A percentile compares a stretch with the other conserved stretches of the same genome.
Conservation (phyloP, 805 yeast genomes). For the Starmerella tilneyi region DNA sequence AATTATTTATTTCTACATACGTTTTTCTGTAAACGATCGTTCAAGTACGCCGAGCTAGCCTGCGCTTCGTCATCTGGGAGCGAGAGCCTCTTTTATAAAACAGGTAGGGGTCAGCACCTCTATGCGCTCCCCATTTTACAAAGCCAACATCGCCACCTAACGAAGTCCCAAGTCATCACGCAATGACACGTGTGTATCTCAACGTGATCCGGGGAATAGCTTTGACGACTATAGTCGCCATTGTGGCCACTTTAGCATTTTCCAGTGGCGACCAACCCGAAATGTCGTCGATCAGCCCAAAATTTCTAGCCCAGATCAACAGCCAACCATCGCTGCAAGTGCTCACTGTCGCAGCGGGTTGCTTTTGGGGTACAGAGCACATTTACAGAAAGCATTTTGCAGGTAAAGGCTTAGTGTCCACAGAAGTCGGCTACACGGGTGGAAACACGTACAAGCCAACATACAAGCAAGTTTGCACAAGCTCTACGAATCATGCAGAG, state of each 20-base stretch:
- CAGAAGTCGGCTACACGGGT: constrained; percentile 84
- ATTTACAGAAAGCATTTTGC: constrained; percentile 63
- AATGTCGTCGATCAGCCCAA: constrained; percentile 6
- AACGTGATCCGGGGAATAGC: neutral
- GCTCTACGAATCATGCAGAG: constrained; percentile 74
- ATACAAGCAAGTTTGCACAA: constrained; percentile 65
- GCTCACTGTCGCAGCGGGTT: constrained; percentile 50
- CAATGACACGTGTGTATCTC: constrained; percentile 1
- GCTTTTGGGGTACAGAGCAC: constrained; percentile 55
- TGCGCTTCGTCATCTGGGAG: too few species aligned
- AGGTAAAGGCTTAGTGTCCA: constrained; percentile 55
- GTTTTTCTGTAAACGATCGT: too few species aligned
- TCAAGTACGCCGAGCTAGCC: too few species aligned
- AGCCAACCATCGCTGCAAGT: constrained; percentile 13
- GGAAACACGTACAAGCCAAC: constrained; percentile 47
- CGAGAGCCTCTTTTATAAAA: too few species aligned
- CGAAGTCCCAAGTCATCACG: too few species aligned
- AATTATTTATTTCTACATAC: too few species aligned
- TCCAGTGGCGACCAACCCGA: neutral
- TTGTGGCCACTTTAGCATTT: neutral
- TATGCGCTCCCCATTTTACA: too few species aligned
- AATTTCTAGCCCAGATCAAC: constrained; percentile 7
- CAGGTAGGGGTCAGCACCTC: too few species aligned
- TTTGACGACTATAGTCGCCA: neutral
- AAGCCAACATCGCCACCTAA: too few species aligned